phyloP scores from a whole-genome alignment of 108 stramenopile species.

The Nannochloropsis gaditana region DNA sequence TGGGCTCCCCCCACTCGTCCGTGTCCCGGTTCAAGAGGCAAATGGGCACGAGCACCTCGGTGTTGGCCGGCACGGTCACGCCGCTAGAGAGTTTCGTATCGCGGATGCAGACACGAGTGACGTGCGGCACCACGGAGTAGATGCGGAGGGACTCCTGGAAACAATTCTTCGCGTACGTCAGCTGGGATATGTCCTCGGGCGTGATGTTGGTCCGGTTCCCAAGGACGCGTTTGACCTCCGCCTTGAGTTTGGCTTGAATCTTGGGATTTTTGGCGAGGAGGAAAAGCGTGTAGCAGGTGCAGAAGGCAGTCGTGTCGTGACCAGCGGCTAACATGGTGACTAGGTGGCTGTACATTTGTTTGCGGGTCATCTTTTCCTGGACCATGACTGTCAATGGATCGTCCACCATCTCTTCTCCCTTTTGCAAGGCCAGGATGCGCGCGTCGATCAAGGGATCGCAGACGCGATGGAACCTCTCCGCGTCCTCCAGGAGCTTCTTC shows the following conservation, averaged over 20 bases:
- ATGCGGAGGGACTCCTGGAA: conserved; percentile 43
- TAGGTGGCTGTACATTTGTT: conserved; percentile 36
- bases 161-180: conserved; percentile 28
- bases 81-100: conserved; percentile 24
- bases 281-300: conserved; percentile 35
- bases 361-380: conserved; percentile 18
- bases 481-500: not conserved
- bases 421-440: not conserved
- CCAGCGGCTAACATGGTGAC: conserved; percentile 47
- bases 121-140: conserved; percentile 47
- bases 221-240: conserved; percentile 23
- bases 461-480: not conserved
- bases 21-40: conserved; percentile 36
- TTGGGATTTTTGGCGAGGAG: conserved; percentile 38
- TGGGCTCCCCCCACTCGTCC: conserved; percentile 39
- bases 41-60: conserved; percentile 38
- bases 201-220: conserved; percentile 19
- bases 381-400: conserved; percentile 40
- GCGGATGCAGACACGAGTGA: conserved; percentile 31
- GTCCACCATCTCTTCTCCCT: conserved; percentile 25
- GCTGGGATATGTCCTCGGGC: conserved; percentile 25
- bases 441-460: not conserved
- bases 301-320: conserved; percentile 52
- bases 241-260: conserved; percentile 34
- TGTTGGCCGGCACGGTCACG: conserved; percentile 27